Evolutionary conservation across 2,329 filamentous ascomycete species (phyloP), one percentile per base, ranked within the genome.

Genomic region (Periconia digitata): DNA sequence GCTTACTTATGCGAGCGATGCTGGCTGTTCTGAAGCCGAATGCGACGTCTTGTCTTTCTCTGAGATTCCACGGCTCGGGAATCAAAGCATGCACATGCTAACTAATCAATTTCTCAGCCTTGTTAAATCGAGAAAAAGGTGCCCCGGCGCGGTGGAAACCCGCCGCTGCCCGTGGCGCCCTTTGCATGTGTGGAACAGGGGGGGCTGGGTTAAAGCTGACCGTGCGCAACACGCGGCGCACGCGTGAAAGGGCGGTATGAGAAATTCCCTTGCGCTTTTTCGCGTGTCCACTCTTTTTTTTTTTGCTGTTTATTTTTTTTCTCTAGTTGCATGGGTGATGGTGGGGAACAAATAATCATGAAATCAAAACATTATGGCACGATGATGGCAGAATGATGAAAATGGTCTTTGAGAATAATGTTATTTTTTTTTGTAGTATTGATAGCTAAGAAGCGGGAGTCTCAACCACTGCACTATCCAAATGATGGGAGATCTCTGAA

Each of bases 401-500:
- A 32, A 32, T 32, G 27, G 12, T 32, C n/a, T 32, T 5, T 5
- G 27, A n/a, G n/a, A n/a, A 32, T 32, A 3, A 3, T 32, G 12
- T 32, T 32, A 15, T 13, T 5, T 32, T 32, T 3, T 13, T 32
- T 32, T 27, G 24, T 42, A 36, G 27, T 42, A 36, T 41, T 29
- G 38, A 18, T 16, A 35, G 48, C 48, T 50, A 50, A n/a, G 17
- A 37, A 32, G 40, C 32, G 48, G 39, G 48, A 50, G 48, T 50
- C 48, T 50, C 48, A 20, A 46, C 43, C 42, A 36, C 24, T 24
- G n/a, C 20, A 40, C 46, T 18, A 20, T 29, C 18, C 21, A 15
- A 20, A 27, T 15, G n/a, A 32, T 29, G 48, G 48, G 48, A 50
- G 48, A 50, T 47, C 48, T 50, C 42, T 34, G 16, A n/a, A 44